A percentile compares a stretch with the other conserved stretches of the same genome.
Conservation (phyloP, 1,284 basidiomycete species). For the Sanghuangporus sanghuang region DNA sequence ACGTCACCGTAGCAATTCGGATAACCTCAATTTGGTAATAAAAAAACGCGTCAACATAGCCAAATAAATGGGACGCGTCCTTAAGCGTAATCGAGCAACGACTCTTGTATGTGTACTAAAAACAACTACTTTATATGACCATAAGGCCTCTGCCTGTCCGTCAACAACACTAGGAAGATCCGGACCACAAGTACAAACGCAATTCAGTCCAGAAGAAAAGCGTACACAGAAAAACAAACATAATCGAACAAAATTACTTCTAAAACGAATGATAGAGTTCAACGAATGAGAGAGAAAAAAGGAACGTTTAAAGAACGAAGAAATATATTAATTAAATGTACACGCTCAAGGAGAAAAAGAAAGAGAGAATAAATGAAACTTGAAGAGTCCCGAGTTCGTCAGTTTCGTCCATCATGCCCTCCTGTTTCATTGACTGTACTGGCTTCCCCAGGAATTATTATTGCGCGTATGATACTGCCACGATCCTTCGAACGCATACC, state of each 20-base stretch:
- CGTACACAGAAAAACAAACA: background rate
- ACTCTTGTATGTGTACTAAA: too few relatives aligned
- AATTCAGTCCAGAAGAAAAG: background rate
- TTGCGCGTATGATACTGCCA: too few relatives aligned
- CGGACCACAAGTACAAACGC: background rate
- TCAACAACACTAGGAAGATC: background rate
- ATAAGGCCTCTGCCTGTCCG: too few relatives aligned
- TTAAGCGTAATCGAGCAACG: too few relatives aligned
- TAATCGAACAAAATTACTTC: background rate
- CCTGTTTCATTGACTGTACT: background rate
- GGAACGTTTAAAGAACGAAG: background rate
- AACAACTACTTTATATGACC: background rate
- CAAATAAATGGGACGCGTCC: background rate
- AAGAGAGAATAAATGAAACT: background rate
- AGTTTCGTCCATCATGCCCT: background rate
- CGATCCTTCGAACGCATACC: background rate
- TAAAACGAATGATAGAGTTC: too few relatives aligned
- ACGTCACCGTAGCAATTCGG: background rate
- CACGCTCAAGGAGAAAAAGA: background rate
- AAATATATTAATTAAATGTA: background rate
- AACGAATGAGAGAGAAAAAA: background rate
- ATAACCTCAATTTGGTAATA: background rate
- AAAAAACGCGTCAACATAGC: background rate
- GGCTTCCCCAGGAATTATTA: background rate
- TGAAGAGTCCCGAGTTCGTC: background rate